These are phyloP conservation scores for Aspergillus fructus DNA, from an alignment of 2,329 filamentous ascomycete species.

Conservation along the genomic window DNA sequence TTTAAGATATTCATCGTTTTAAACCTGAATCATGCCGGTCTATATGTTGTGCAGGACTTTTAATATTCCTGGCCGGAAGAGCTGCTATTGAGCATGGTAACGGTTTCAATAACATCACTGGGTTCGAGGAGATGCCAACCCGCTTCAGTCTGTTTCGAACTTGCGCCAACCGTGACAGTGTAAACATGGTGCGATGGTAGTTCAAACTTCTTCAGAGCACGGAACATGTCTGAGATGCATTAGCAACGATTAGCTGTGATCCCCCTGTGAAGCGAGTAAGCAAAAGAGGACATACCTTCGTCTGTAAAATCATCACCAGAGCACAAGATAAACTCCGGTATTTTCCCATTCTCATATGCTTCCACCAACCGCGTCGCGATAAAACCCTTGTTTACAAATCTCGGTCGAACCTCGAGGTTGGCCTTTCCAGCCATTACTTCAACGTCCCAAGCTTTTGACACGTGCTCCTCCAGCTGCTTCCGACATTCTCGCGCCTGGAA, in stretches of 20 bases:
- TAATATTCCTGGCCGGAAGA: slow-evolving; percentile 27
- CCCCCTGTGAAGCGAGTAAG: not conserved
- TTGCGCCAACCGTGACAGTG: slow-evolving; percentile 87
- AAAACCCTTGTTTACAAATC: slow-evolving; percentile 96
- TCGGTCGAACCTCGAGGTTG: slow-evolving; percentile 93
- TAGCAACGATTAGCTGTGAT: not conserved
- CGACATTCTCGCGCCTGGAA: slow-evolving; percentile 80
- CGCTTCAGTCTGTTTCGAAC: slow-evolving; percentile 86
- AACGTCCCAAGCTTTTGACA: slow-evolving; percentile 79
- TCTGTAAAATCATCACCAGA: slow-evolving; percentile 95
- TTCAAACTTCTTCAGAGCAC: slow-evolving; percentile 64
- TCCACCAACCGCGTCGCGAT: slow-evolving; percentile 82
- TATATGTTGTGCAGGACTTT: not conserved
- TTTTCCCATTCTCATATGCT: slow-evolving; percentile 63
- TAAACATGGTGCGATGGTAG: slow-evolving; percentile 70
- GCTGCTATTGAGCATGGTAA: slow-evolving; percentile 54
- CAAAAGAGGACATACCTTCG: slow-evolving; percentile 64
- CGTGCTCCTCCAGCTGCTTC: slow-evolving; percentile 73
- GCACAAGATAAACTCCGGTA: slow-evolving; percentile 84
- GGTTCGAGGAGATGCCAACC: slow-evolving; percentile 89
- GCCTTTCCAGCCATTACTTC: slow-evolving; percentile 97
- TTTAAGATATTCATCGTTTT: not conserved
- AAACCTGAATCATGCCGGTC: not conserved
- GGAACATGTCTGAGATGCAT: slow-evolving; percentile 68
- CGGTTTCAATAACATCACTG: slow-evolving; percentile 74